Evolutionary conservation across 345 rosid genomes (phyloP), one percentile per base, ranked within the genome.

Genomic region (Moringa oleifera): DNA sequence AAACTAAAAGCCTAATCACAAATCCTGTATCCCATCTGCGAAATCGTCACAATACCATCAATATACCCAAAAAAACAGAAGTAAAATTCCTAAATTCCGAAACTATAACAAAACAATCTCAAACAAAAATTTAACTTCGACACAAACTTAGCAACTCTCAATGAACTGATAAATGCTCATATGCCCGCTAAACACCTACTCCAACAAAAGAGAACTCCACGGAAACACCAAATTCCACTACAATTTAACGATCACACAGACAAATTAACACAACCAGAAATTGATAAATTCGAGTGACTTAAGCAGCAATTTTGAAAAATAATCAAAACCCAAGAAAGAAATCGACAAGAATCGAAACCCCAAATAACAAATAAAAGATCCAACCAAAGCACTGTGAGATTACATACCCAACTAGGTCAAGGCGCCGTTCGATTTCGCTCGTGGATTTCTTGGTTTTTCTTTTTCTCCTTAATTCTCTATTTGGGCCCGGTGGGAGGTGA

Each of bases 1-100:
- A 63, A 74, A 50, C 64, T 23, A 41, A 63, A 75, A 68, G 64
- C 74, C 73, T 51, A 68, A 58, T 62, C 47, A 21, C 61, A 0
- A 65, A 74, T 22, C 51, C 9, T 57, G 37, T 23, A 21, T 23
- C 22, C 66, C 36, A 65, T 53, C 65, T 65, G 68, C 62, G 49
- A n/a, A 70, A 31, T 17, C 17, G 33, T 41, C 57, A 66, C 21
- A 64, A 53, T 56, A 57, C 37, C 57, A 74, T 62, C 68, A 62
- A 69, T n/a, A 25, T 18, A 52, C 10, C 31, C 37, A 13, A 46
- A 56, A 20, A 18, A 36, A 51, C 50, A 33, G 6, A 33, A 33
- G 11, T 33, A 33, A 5, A 23, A 23, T 54, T 55, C 12, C 20
- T 11, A 53, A 63, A 5, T 36, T 18, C 49, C 19, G 33, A 41